These are phyloP conservation scores for Inonotus hispidus DNA, from an alignment of 1,284 basidiomycete genomes.

Conservation along the genomic window DNA sequence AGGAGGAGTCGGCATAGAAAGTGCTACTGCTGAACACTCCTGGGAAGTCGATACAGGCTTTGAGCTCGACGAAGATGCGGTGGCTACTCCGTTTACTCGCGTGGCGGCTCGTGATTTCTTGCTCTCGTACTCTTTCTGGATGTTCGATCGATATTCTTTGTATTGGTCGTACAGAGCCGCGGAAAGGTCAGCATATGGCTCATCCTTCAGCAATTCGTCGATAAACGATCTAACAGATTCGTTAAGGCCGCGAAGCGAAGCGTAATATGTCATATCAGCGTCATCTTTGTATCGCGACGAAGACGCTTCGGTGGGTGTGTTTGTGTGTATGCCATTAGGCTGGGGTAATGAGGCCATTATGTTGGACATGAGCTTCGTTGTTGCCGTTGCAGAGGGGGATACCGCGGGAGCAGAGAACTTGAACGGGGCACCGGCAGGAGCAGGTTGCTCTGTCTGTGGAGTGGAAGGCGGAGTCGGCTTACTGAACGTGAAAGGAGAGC, in stretches of 20 bases:
- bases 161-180: slow-evolving; percentile 57
- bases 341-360: slow-evolving; percentile 12
- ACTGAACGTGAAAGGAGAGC: slow-evolving; percentile 18
- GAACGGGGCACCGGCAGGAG: slow-evolving; percentile 28
- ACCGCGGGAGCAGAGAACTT: slow-evolving; percentile 29
- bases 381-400: slow-evolving; percentile 28
- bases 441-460: slow-evolving; percentile 17
- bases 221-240: slow-evolving; percentile 62
- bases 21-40: slow-evolving; percentile 19
- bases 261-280: slow-evolving; percentile 56
- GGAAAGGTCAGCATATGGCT: slow-evolving; percentile 73
- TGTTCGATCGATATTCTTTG: slow-evolving; percentile 48
- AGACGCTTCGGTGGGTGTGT: slow-evolving; percentile 23
- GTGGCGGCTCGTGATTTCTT: slow-evolving; percentile 21
- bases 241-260: slow-evolving; percentile 77
- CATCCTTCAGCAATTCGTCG: slow-evolving; percentile 56
- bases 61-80: slow-evolving; percentile 13
- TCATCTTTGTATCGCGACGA: slow-evolving; percentile 8
- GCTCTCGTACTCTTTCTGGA: slow-evolving; percentile 53
- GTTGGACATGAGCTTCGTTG: slow-evolving; percentile 28
- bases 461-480: slow-evolving; percentile 10
- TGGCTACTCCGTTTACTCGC: slow-evolving; percentile 1
- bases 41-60: slow-evolving; percentile 7
- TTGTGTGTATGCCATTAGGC: slow-evolving; percentile 17
- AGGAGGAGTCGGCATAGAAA: slow-evolving; percentile 24